Evolutionary conservation across 2,329 filamentous ascomycete genomes (phyloP).

Genomic region (Myriosclerotinia duriaeana): DNA sequence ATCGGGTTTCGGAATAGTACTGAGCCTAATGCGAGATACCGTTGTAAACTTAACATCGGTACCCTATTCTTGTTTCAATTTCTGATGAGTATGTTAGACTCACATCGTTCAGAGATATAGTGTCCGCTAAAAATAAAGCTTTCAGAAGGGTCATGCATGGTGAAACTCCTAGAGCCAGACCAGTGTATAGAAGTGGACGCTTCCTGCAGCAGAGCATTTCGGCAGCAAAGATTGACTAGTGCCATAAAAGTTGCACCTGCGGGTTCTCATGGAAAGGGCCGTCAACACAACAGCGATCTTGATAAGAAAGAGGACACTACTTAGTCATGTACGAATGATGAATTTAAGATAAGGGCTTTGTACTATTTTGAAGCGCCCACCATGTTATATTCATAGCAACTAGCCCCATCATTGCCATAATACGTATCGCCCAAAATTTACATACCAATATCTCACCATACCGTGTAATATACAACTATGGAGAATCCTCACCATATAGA

Average conservation of each 20-base stretch:
- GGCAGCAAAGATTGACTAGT: background rate
- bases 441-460: slow-evolving; percentile 1
- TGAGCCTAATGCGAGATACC: too few species aligned
- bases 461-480: background rate
- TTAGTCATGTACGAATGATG: background rate
- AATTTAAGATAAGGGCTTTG: background rate
- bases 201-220: background rate
- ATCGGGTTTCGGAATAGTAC: background rate
- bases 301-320: background rate
- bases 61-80: background rate
- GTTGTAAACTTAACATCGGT: background rate
- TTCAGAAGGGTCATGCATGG: background rate
- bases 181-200: background rate
- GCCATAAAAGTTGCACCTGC: background rate
- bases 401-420: background rate
- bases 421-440: background rate
- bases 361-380: slow-evolving; percentile 1
- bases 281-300: background rate
- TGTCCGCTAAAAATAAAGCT: background rate
- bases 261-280: background rate
- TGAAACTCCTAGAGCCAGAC: background rate
- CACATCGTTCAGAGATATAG: background rate
- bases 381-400: background rate
- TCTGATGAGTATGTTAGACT: background rate
- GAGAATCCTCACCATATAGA: background rate